Conservation (phyloP, 2,329 filamentous ascomycete species). For the Gyromitra esculenta region DNA sequence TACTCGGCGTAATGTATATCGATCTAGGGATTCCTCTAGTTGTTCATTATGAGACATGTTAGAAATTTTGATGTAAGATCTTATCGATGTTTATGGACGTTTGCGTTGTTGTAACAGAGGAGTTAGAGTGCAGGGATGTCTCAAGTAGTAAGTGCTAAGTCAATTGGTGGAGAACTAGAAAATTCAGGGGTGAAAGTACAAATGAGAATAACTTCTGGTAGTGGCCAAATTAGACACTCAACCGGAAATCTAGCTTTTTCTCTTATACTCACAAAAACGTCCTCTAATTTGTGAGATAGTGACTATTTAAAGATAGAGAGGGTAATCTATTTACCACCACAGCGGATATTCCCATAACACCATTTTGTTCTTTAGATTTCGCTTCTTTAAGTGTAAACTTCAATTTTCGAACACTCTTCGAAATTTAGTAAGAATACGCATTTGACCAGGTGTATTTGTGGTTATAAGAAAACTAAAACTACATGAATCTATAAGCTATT, state of each 20-base stretch:
- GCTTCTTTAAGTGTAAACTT: neutral
- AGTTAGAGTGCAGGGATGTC: too few relatives aligned
- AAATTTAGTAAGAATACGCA: neutral
- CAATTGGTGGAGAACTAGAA: too few relatives aligned
- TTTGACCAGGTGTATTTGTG: too few relatives aligned
- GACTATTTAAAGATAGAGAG: neutral
- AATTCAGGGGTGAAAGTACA: neutral
- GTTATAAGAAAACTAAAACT: neutral
- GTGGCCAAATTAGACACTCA: too few relatives aligned
- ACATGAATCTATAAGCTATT: neutral
- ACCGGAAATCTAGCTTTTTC: too few relatives aligned
- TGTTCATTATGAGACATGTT: slow-evolving; percentile 9
- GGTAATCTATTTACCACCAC: too few relatives aligned
- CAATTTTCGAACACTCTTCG: neutral
- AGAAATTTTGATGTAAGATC: neutral
- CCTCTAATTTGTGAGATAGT: neutral
- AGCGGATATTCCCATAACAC: neutral
- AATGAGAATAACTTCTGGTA: neutral
- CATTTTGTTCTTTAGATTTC: neutral
- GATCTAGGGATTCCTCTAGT: neutral
- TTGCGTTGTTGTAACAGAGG: neutral
- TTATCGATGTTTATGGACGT: neutral
- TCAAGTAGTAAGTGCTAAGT: neutral
- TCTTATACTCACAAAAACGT: neutral
- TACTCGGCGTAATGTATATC: neutral